Evolutionary conservation across 2,329 filamentous ascomycete species (phyloP).

Genomic region (Fusarium proliferatum): DNA sequence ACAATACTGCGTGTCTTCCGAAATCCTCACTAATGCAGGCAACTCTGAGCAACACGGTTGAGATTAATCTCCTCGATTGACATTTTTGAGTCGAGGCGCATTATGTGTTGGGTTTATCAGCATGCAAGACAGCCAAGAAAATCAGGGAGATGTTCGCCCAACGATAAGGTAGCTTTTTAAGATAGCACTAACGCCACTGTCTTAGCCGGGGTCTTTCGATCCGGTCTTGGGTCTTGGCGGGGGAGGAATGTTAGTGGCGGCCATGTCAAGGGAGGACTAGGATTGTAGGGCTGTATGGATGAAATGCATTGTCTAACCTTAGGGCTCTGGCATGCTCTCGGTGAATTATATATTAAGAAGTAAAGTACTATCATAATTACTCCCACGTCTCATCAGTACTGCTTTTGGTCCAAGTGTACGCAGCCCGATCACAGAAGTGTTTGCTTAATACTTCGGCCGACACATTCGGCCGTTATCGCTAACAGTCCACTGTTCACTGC

Average conservation of each 20-base stretch:
- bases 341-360: neutral
- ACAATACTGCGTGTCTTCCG: neutral
- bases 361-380: neutral
- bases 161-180: neutral
- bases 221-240: neutral
- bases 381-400: neutral
- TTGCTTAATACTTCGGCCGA: neutral
- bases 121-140: neutral
- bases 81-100: neutral
- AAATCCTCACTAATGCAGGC: neutral
- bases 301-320: neutral
- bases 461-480: slow-evolving; percentile 36
- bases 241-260: neutral
- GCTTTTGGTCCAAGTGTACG: neutral
- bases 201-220: neutral
- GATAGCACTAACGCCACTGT: neutral
- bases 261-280: neutral
- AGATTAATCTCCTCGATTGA: neutral
- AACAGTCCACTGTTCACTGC: slow-evolving; percentile 60
- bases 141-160: neutral
- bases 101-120: no score
- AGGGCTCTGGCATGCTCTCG: neutral
- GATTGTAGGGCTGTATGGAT: neutral
- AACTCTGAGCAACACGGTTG: no score
- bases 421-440: neutral